Percentiles rank a stretch among this genome's conserved stretches.
phyloP scores from a whole-genome alignment of 352 stramenopile species.

The Thalassiosira hispida region DNA sequence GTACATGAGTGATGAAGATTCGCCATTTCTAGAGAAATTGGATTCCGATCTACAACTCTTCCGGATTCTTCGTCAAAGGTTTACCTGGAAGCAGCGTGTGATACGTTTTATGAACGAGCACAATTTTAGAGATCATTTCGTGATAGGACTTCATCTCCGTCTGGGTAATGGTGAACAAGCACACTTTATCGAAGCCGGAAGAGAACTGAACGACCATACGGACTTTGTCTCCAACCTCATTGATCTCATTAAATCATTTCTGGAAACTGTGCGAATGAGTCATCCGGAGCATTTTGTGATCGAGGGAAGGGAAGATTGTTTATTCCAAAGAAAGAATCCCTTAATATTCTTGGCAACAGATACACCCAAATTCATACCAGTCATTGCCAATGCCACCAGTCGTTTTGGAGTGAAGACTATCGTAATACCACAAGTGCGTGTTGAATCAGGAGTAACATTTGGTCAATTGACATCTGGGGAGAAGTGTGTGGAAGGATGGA shows the following conservation, averaged over 20 bases:
- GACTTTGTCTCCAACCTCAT: constrained; percentile 20
- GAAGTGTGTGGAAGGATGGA: constrained; percentile 58
- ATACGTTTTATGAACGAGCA: constrained; percentile 35
- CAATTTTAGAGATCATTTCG: constrained; percentile 42
- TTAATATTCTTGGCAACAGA: constrained; percentile 67
- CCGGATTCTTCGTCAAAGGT: constrained; percentile 34
- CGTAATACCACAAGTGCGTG: constrained; percentile 24
- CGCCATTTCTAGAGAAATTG: constrained; percentile 35
- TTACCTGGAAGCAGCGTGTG: constrained; percentile 32
- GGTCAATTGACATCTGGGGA: constrained; percentile 12
- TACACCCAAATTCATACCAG: constrained; percentile 36
- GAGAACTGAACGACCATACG: constrained; percentile 13
- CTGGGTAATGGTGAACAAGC: constrained; percentile 61
- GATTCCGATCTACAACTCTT: constrained; percentile 56
- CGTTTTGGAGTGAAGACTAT: constrained; percentile 30
- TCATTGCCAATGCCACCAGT: constrained; percentile 14
- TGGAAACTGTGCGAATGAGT: constrained; percentile 5
- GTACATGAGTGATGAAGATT: background rate
- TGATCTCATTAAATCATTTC: constrained; percentile 14
- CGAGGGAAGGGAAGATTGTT: background rate
- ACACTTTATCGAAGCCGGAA: constrained; percentile 44
- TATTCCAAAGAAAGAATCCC: constrained; percentile 8
- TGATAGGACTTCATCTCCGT: constrained; percentile 64
- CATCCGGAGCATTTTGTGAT: background rate
- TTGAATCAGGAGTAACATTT: constrained; percentile 46